A percentile compares a stretch with the other conserved stretches of the same genome.
phyloP scores from a whole-genome alignment of 1,139 yeast species.

The Yamadazyma jaroonii region DNA sequence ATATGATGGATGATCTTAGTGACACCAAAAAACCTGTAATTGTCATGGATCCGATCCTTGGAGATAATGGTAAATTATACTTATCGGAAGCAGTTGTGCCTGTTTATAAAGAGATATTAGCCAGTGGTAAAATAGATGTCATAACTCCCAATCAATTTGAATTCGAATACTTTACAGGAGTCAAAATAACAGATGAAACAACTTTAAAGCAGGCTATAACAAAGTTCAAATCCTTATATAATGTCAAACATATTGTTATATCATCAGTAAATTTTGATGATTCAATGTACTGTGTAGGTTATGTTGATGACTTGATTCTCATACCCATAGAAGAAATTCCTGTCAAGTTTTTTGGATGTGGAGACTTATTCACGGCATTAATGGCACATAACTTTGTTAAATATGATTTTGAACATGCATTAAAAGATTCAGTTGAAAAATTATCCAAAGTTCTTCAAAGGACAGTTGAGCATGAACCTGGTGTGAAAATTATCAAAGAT shows the following conservation, averaged over 20 bases:
- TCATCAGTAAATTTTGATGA: constrained; percentile 33
- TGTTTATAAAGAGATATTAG: constrained; percentile 57
- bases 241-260: constrained; percentile 64
- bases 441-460: constrained; percentile 28
- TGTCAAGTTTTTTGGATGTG: constrained; percentile 45
- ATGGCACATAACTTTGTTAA: constrained; percentile 29
- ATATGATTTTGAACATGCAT: constrained; percentile 23
- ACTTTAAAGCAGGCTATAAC: constrained; percentile 46
- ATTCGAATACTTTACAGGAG: constrained; percentile 66
- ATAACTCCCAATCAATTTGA: constrained; percentile 94
- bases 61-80: constrained; percentile 83
- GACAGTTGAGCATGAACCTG: constrained; percentile 20
- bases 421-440: constrained; percentile 27
- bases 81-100: constrained; percentile 70
- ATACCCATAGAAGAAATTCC: constrained; percentile 30
- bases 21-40: constrained; percentile 31
- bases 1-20: constrained; percentile 13
- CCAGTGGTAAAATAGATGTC: constrained; percentile 53
- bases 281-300: constrained; percentile 34
- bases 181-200: constrained; percentile 38
- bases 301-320: constrained; percentile 9
- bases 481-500: constrained; percentile 26
- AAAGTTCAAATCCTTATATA: constrained; percentile 47
- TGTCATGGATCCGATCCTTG: constrained; percentile 90
- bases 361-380: constrained; percentile 43